Evolutionary conservation across 2,329 filamentous ascomycete species (phyloP).

Genomic region (Xylariaceae sp.): DNA sequence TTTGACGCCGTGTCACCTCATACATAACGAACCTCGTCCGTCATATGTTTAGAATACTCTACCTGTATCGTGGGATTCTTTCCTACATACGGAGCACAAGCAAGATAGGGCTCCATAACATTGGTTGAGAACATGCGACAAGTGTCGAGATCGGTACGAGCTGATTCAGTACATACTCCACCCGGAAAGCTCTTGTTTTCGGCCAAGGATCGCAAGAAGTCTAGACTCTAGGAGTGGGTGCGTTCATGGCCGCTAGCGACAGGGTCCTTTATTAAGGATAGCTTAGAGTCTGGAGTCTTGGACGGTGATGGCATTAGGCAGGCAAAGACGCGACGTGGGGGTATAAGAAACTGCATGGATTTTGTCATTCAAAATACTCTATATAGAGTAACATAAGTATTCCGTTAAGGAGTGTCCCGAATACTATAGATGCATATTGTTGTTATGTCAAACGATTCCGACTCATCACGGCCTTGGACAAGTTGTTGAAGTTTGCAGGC

Average conservation of each 20-base stretch:
- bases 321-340: constrained; percentile 7
- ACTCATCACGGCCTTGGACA: constrained; percentile 26
- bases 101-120: background rate
- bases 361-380: too few relatives aligned
- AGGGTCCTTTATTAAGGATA: constrained; percentile 3
- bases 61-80: too few relatives aligned
- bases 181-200: constrained; percentile 22
- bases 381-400: too few relatives aligned
- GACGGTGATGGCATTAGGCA: background rate
- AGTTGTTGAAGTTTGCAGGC: constrained; percentile 26
- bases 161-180: constrained; percentile 19
- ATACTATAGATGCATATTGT: too few relatives aligned
- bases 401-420: too few relatives aligned
- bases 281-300: background rate
- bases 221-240: constrained; percentile 28
- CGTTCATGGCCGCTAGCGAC: constrained; percentile 13
- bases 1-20: constrained; percentile 20
- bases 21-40: background rate
- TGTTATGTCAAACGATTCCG: constrained; percentile 18
- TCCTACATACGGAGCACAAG: background rate
- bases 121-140: background rate
- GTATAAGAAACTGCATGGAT: background rate
- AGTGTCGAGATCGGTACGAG: constrained; percentile 10
- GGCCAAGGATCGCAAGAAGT: constrained; percentile 23
- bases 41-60: too few relatives aligned